Conservation (phyloP, 2,329 filamentous ascomycete genomes). For the Ophiostoma perfectum region DNA sequence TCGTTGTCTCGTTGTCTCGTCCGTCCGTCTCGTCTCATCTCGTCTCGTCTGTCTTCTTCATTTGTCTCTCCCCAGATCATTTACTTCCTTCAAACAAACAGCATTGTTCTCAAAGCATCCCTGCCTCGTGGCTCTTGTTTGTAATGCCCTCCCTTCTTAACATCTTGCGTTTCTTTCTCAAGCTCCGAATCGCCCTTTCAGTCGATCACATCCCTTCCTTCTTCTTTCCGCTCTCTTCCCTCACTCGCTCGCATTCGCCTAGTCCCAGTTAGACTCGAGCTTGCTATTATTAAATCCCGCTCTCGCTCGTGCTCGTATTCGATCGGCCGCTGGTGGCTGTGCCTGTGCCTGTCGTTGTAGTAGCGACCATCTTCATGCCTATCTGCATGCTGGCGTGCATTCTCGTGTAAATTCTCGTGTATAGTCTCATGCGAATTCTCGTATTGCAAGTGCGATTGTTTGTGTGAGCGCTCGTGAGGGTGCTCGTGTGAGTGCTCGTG, state of each 20-base stretch:
- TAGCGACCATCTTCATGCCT: constrained; percentile 2
- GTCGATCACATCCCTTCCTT: neutral
- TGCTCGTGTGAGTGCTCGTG: neutral
- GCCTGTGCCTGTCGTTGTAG: neutral
- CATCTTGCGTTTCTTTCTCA: neutral
- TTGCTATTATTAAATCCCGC: neutral
- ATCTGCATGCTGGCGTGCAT: neutral
- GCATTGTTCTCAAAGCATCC: neutral
- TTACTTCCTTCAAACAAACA: neutral
- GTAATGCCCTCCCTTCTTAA: neutral
- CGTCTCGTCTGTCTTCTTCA: neutral
- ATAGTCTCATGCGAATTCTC: neutral
- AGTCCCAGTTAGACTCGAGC: neutral
- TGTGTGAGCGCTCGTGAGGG: neutral
- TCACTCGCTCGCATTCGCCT: neutral
- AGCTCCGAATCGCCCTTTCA: too few species aligned
- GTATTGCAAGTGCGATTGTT: neutral
- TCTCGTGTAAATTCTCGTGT: neutral
- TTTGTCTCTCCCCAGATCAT: neutral
- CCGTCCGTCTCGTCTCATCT: too few species aligned
- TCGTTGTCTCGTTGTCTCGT: neutral
- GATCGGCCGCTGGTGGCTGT: neutral
- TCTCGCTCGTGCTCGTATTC: constrained; percentile 5
- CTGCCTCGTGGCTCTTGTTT: neutral
- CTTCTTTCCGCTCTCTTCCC: neutral